Conservation (phyloP, 2,329 filamentous ascomycete species). For the Alternaria brassicae region DNA sequence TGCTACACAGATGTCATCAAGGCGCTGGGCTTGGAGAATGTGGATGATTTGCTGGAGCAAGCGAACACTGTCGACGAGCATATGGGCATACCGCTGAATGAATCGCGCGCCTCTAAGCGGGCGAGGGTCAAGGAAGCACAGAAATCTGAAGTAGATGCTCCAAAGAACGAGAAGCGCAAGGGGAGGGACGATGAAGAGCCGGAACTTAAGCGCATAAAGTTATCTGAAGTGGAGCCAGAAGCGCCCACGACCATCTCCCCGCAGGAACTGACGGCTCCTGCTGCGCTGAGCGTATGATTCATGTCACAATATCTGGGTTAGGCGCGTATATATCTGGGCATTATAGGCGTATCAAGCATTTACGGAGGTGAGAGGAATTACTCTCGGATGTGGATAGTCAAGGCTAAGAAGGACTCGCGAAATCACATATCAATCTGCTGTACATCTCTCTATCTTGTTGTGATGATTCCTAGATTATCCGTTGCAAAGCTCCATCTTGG, state of each 20-base stretch:
- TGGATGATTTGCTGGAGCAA: slow-evolving; percentile 67
- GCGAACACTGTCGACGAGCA: slow-evolving; percentile 72
- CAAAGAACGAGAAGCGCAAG: slow-evolving; percentile 32
- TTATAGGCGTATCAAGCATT: slow-evolving; percentile 27
- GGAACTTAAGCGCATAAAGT: slow-evolving; percentile 39
- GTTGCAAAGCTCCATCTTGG: background rate
- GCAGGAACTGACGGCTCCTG: slow-evolving; percentile 27
- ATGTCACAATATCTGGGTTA: background rate
- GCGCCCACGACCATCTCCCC: slow-evolving; percentile 9
- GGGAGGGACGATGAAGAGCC: slow-evolving; percentile 21
- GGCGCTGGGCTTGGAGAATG: slow-evolving; percentile 68
- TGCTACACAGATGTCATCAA: slow-evolving; percentile 75
- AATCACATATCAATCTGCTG: background rate
- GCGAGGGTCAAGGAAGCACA: slow-evolving; percentile 47
- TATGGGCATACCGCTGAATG: slow-evolving; percentile 64
- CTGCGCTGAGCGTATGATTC: slow-evolving; percentile 30
- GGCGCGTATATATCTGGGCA: slow-evolving; percentile 8
- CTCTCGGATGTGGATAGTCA: background rate
- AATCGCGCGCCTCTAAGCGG: slow-evolving; percentile 56
- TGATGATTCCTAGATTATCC: too few relatives aligned
- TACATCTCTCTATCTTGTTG: background rate
- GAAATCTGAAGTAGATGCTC: slow-evolving; percentile 14
- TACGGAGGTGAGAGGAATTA: slow-evolving; percentile 5
- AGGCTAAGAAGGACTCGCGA: background rate
- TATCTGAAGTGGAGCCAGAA: slow-evolving; percentile 25